Conservation (phyloP, 371 early-diverging fungal species). For the Ecytonucleospora hepatopenaei region DNA sequence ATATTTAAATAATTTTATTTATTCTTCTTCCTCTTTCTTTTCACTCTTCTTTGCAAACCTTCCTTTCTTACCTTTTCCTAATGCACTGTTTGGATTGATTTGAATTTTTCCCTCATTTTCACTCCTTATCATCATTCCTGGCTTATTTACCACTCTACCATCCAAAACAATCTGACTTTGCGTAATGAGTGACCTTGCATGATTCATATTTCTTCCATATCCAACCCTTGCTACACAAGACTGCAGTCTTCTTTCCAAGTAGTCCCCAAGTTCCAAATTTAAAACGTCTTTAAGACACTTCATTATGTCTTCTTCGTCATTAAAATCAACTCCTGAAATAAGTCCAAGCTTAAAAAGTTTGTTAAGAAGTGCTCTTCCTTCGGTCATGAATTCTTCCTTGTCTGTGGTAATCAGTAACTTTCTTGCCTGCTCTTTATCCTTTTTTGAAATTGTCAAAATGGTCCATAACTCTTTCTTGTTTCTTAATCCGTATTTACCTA, state of each 20-base stretch:
- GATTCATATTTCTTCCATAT: conserved; percentile 94
- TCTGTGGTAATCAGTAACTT: conserved; percentile 88
- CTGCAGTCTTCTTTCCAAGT: conserved; percentile 97
- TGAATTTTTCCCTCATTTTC: conserved; percentile 55
- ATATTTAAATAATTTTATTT: no score
- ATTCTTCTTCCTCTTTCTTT: conserved; percentile 16
- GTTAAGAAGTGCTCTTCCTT: conserved; percentile 93
- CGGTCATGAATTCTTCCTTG: conserved; percentile 90
- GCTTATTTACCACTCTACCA: conserved; percentile 52
- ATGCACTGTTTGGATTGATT: conserved; percentile 8
- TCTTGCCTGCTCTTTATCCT: conserved; percentile 98
- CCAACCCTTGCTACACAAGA: conserved; percentile 95
- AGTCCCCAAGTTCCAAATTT: conserved; percentile 87
- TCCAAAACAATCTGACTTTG: conserved; percentile 52
- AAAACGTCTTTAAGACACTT: conserved; percentile 95
- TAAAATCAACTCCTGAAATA: conserved; percentile 61
- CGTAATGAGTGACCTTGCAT: conserved; percentile 93
- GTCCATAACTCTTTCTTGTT: conserved; percentile 99
- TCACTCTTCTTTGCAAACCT: neutral
- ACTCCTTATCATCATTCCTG: conserved; percentile 49
- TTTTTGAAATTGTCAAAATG: conserved; percentile 81
- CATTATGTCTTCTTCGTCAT: conserved; percentile 64
- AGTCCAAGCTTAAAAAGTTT: conserved; percentile 91
- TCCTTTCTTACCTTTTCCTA: neutral
- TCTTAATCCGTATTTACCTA: conserved; percentile 92